Evolutionary conservation across 2,329 filamentous ascomycete genomes (phyloP), one percentile per base, ranked within the genome.

Genomic region (Claviceps sp.): DNA sequence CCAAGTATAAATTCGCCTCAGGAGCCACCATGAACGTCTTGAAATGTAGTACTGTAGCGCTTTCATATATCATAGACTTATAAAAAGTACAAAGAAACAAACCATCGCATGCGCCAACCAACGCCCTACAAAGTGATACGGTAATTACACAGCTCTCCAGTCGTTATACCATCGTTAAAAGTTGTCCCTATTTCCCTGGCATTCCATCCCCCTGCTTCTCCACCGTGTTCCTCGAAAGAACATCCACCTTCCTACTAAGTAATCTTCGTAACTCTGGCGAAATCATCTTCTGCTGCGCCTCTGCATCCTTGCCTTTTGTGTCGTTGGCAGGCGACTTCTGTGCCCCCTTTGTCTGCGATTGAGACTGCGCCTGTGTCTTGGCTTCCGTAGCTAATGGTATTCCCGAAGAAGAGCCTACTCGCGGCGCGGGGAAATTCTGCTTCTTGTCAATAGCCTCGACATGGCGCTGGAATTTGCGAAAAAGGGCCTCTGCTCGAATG

Each of bases 361-460:
- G 30, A 34, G 30, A 34, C 24, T 34, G 44, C 2, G 14, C 16
- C 7, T 26, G 47, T 13, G 59, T 19, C 2, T 10, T 24, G 3
- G 26, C 17, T 37, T n/a, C 38, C 26, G 13, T 14, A 14, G 48
- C 14, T 52, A 24, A 52, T 43, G 39, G 41, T 50, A 30, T 56
- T 41, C 44, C 40, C 42, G 55, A 51, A 8, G 58, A 57, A 30
- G 60, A 51, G 38, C 19, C 42, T 19, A 43, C 8, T 45, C 61
- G 70, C 64, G 53, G 81, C 0, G 73, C 70, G 0, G 89, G 89
- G 59, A 95, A 94, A 62, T 87, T 89, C 50, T 84, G 76, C 67
- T 93, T 94, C 70, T 93, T 91, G 68, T 98, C 94, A 39, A 95
- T 84, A 0, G 88, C 86, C 62, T 97, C 89, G 11, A 98, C 85